Base-by-base conservation (phyloP, 352 stramenopile genomes). In the Globisporangium radiosum region DNA sequence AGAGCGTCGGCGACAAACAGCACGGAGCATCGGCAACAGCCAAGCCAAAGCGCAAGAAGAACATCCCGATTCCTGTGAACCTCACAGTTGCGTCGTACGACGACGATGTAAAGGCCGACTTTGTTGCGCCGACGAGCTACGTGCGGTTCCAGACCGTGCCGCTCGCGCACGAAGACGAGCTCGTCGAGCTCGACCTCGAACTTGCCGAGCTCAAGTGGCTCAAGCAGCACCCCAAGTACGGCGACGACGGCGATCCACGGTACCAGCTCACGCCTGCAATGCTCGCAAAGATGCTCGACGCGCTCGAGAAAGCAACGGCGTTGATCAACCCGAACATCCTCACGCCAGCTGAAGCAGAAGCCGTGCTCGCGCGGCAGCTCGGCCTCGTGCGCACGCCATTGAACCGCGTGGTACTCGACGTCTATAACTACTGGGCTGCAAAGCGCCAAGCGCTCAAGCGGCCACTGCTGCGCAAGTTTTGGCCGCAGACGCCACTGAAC, bases 341-440 rank as follows among this genome's bases (percentile, higher is more conserved):
- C 55, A 90, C 84, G 45, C 71, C 80, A 37, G 75, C 75, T 2
- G 78, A 93, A 58, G 82, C 81, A 40, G 81, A 92, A 47, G 73
- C 91, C 48, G 76, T 94, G 3, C 87, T 92, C 39, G 53, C 73
- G n/a, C 87, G 79, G 37, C 69, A 85, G 44, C 60, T 92, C 10
- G 59, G 60, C 13, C 76, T 90, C 64, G 65, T 78, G 65, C 82
- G 85, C 66, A 92, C 81, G 44, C 80, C 82, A 63, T 56, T 93
- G 10, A 87, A 92, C 62, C 73, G 70, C 42, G 82, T 85, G 40
- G 85, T 75, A 3, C 73, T 82, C 40, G 88, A 97, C 53, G 83
- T 97, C 60, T 96, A 99, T 75, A 84, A 86, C 55, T 99, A 99
- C 72, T 99, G 97, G 97, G 83, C 97, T 7, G 65, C 86, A 25